These are phyloP conservation scores for Fusarium redolens DNA, from an alignment of 2,329 filamentous ascomycete genomes.

Conservation along the genomic window DNA sequence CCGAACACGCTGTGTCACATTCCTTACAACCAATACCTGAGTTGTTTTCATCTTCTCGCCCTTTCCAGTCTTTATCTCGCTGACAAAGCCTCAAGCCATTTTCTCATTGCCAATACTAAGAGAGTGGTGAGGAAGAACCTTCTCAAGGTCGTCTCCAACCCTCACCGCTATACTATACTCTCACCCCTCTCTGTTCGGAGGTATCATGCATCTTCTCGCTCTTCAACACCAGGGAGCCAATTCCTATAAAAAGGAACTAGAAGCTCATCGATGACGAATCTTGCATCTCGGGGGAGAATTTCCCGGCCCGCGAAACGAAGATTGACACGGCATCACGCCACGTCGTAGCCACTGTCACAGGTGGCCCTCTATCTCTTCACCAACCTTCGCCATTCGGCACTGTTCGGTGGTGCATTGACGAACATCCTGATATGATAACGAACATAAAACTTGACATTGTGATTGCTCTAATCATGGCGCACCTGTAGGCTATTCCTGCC, in stretches of 20 bases:
- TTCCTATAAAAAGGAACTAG: too few relatives aligned
- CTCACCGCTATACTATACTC: accelerated
- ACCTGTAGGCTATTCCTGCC: too few relatives aligned
- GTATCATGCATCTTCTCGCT: too few relatives aligned
- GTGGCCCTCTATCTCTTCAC: accelerated
- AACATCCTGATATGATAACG: accelerated
- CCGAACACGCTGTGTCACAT: neutral
- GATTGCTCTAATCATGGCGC: too few relatives aligned
- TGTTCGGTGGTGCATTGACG: neutral
- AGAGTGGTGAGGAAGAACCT: accelerated
- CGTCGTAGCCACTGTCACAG: accelerated
- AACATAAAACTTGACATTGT: neutral
- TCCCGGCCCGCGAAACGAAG: accelerated
- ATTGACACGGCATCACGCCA: accelerated
- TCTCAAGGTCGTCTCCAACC: neutral
- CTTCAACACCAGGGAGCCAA: too few relatives aligned
- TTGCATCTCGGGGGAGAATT: accelerated
- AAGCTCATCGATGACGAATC: too few relatives aligned
- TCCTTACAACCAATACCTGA: accelerated
- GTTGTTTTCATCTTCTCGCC: accelerated
- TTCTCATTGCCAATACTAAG: accelerated
- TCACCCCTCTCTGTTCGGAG: neutral
- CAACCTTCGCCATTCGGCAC: neutral
- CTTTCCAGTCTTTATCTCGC: accelerated
- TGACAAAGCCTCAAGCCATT: accelerated